Evolutionary conservation across 2,329 filamentous ascomycete genomes (phyloP).

Genomic region (Sphaerostilbella broomeana): DNA sequence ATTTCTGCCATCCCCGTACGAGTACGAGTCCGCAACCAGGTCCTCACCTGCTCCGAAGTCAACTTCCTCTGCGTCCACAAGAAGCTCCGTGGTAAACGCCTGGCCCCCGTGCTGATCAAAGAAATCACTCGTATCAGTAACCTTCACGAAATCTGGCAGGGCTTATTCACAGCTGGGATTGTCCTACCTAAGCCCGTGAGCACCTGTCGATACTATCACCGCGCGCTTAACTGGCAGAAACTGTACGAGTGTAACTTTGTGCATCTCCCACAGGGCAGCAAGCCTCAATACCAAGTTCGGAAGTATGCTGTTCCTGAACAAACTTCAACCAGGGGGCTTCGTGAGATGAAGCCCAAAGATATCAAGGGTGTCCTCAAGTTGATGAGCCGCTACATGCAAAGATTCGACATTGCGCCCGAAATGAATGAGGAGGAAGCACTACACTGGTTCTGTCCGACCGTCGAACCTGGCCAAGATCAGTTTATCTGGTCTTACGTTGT

Average conservation of each 20-base stretch:
- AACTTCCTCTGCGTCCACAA: conserved; percentile 99
- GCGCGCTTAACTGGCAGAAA: conserved; percentile 91
- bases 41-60: conserved; percentile 78
- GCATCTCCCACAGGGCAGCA: conserved; percentile 74
- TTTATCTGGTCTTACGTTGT: conserved; percentile 94
- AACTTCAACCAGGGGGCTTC: conserved; percentile 67
- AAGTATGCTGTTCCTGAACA: conserved; percentile 76
- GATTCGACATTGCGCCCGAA: conserved; percentile 77
- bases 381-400: conserved; percentile 67
- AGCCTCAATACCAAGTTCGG: conserved; percentile 75
- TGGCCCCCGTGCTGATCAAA: conserved; percentile 92
- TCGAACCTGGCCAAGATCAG: conserved; percentile 56
- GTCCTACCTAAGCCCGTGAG: conserved; percentile 87
- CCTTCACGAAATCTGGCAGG: conserved; percentile 80
- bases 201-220: conserved; percentile 93
- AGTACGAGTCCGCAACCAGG: conserved; percentile 70
- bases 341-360: conserved; percentile 74
- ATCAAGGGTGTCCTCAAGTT: conserved; percentile 68
- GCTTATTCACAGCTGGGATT: conserved; percentile 89
- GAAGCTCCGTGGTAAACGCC: conserved; percentile 87
- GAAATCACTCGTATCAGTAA: conserved; percentile 94
- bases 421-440: conserved; percentile 75
- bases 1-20: conserved; percentile 89
- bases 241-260: conserved; percentile 93
- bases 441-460: conserved; percentile 77